Conservation (phyloP, 2,329 filamentous ascomycete genomes). For the Cercospora beticola region DNA sequence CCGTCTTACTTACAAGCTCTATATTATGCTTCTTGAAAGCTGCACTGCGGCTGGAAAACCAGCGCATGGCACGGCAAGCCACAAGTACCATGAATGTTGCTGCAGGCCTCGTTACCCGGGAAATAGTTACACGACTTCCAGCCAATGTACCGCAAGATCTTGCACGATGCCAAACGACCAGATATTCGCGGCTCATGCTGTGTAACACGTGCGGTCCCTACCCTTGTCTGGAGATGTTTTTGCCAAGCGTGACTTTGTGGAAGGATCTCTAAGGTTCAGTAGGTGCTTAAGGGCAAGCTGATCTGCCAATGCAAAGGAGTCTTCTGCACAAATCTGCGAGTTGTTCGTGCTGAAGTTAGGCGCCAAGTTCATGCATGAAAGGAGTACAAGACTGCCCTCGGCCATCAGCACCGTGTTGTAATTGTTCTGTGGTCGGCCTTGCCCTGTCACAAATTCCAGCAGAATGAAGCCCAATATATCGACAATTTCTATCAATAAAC, state of each 20-base stretch:
- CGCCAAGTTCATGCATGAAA: not conserved
- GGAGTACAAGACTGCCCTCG: not conserved
- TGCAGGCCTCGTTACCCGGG: not conserved
- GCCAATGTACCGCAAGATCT: not conserved
- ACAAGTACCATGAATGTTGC: not conserved
- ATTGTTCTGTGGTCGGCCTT: not conserved
- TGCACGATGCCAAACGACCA: not conserved
- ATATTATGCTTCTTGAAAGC: not conserved
- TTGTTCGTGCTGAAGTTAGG: not conserved
- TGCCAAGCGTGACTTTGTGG: not conserved
- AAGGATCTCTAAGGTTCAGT: not conserved
- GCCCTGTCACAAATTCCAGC: not conserved
- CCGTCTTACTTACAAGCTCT: not conserved
- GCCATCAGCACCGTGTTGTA: not conserved
- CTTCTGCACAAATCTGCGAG: not conserved
- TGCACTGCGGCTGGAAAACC: not conserved
- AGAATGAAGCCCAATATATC: not conserved
- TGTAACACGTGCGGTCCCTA: not conserved
- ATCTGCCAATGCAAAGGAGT: not conserved
- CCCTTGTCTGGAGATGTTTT: not conserved
- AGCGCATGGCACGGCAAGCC: not conserved
- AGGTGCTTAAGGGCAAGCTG: not conserved
- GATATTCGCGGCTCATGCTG: not conserved
- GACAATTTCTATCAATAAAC: not conserved
- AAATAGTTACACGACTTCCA: not conserved